Percentiles rank a stretch among this genome's conserved stretches.
Evolutionary conservation across 2,329 filamentous ascomycete species (phyloP).

Genomic region (Rachicladosporium sp.): DNA sequence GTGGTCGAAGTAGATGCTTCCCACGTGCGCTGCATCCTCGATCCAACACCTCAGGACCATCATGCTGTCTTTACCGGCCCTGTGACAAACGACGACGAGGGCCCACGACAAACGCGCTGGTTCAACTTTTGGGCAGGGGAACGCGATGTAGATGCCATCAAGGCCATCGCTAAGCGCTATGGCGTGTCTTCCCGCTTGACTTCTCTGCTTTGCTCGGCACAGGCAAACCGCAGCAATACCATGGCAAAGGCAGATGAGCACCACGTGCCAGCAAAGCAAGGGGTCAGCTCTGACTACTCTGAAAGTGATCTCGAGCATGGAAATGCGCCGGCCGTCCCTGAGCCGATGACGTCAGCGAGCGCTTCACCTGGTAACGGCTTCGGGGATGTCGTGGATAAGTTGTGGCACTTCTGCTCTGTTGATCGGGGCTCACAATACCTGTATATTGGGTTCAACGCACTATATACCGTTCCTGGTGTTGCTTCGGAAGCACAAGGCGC

Average conservation of each 20-base stretch:
- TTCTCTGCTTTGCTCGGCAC: slow-evolving; percentile 50
- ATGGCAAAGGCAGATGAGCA: slow-evolving; percentile 5
- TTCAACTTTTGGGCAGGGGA: slow-evolving; percentile 64
- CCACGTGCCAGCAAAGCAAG: no score
- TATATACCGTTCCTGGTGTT: no score
- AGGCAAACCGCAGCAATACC: slow-evolving; percentile 22
- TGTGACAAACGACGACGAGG: slow-evolving; percentile 35
- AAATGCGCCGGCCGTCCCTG: slow-evolving; percentile 13
- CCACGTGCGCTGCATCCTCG: no score
- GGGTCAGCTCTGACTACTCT: slow-evolving; percentile 4
- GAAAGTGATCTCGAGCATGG: no score
- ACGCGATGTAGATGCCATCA: slow-evolving; percentile 43
- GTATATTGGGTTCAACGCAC: slow-evolving; percentile 59
- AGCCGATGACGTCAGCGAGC: slow-evolving; percentile 10
- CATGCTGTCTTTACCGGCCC: slow-evolving; percentile 30
- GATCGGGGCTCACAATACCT: slow-evolving; percentile 59
- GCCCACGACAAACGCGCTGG: no score
- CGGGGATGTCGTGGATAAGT: slow-evolving; percentile 50
- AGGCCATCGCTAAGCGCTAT: slow-evolving; percentile 49
- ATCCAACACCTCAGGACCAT: no score
- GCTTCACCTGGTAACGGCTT: slow-evolving; percentile 33
- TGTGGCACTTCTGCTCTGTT: slow-evolving; percentile 65
- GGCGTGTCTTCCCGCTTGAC: slow-evolving; percentile 56
- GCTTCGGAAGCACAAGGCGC: no score
- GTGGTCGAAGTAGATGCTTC: no score